Base-by-base conservation (phyloP, 805 yeast genomes). In the Candida vaughaniae region DNA sequence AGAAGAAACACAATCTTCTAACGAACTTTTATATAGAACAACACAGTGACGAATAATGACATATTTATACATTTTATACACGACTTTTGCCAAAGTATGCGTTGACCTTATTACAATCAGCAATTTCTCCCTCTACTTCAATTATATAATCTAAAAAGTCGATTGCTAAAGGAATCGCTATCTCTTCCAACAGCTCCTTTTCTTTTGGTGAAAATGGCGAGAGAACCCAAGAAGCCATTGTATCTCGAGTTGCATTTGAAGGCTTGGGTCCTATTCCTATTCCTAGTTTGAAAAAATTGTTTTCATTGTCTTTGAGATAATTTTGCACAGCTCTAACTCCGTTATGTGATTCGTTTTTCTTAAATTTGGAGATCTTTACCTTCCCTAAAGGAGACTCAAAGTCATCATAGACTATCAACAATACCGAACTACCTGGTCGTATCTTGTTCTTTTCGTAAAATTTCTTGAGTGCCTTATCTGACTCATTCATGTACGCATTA, bases 251-350 rank as follows among this genome's bases (percentile, higher is more conserved):
- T 1, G 69, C 62, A 37, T 47, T 53, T n/a, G 35, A 22, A 1
- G 72, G 73, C 41, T 66, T 67, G 5, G 73, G 73, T 2, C 73
- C 73, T 18, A 67, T 62, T 2, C 69, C 72, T 3, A 67, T 44
- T 0, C 69, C 71, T 14, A 67, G 47, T 43, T 64, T 66, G 35
- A 44, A 60, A 1, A 55, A 41, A 12, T 31, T 29, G 12, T 18
- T 9, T 6, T 33, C 41, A 12, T 16, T 30, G 22, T 33, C 33
- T 8, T 31, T 14, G 6, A 41, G 33, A 11, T n/a, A 12, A n/a
- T 42, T 43, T 19, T 43, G 44, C 11, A 63, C 42, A 9, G 58
- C 49, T 35, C 56, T 60, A 28, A 67, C 44, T 5, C 73, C 73
- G 36, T 65, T 64, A 43, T 67, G 73, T 3, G 69, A 60, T 40